phyloP scores from a whole-genome alignment of 352 stramenopile species.

The Nothophytophthora sp. region DNA sequence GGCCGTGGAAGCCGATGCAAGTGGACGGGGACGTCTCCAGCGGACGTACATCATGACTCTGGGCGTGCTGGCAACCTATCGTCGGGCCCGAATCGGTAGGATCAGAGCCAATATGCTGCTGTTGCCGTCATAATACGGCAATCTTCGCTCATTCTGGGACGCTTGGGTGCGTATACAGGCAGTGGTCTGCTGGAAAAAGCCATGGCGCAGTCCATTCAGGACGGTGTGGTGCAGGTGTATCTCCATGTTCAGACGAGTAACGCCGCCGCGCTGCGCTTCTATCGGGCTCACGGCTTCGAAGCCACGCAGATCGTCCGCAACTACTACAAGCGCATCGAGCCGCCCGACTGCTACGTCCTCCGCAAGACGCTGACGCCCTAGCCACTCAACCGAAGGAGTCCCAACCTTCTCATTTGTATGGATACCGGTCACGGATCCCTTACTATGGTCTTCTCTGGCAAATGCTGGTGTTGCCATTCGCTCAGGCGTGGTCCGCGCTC shows the following conservation, averaged over 20 bases:
- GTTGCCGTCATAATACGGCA: not conserved
- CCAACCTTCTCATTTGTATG: not conserved
- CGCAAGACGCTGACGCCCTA: slow-evolving; percentile 51
- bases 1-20: slow-evolving; percentile 11
- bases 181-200: slow-evolving; percentile 44
- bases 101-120: slow-evolving; percentile 2
- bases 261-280: slow-evolving; percentile 91
- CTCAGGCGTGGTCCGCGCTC: too few species aligned
- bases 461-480: too few species aligned
- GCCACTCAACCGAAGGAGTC: not conserved
- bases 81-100: slow-evolving; percentile 74
- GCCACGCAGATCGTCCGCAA: slow-evolving; percentile 90
- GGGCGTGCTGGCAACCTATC: slow-evolving; percentile 89
- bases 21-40: slow-evolving; percentile 9
- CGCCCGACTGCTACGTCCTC: slow-evolving; percentile 93
- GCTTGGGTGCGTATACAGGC: slow-evolving; percentile 20
- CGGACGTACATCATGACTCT: slow-evolving; percentile 96
- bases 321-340: slow-evolving; percentile 95
- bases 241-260: slow-evolving; percentile 96
- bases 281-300: slow-evolving; percentile 86
- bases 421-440: too few species aligned
- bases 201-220: slow-evolving; percentile 31
- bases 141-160: slow-evolving; percentile 2
- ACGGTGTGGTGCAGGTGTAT: slow-evolving; percentile 63
- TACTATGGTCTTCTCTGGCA: too few species aligned